Base-by-base conservation (phyloP, 2,329 filamentous ascomycete genomes). In the Colletotrichum plurivorum region DNA sequence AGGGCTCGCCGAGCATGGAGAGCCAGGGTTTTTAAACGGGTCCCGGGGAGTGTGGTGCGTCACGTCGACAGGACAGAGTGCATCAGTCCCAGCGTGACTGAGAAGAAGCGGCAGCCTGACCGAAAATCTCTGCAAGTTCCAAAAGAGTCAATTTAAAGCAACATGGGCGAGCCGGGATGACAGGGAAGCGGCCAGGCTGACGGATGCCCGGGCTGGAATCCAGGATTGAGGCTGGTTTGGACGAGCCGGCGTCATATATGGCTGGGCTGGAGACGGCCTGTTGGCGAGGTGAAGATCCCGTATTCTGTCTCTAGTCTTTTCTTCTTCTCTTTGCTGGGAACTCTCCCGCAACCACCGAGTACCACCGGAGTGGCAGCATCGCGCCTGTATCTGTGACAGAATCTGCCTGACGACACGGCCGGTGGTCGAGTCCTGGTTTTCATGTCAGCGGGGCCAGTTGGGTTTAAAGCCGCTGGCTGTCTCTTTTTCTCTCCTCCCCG, bases 111-210 rank as follows among this genome's bases (percentile, higher is more conserved):
- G 39, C 7, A 55, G 54, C 46, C 61, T 31, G 48, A 13, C 12
- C 43, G 48, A 27, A 69, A 67, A 62, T 62, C 56, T 69, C 46
- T 52, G 62, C 67, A 57, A 25, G 16, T 22, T 49, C 39, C 55
- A 46, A 67, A 41, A 56, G 48, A 41, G 67, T 56, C 67, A 69
- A 67, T 62, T 57, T 69, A 62, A 63, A 62, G 56, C 67, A 62
- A 43, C 63, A 67, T 62, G 67, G 66, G 56, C 45, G 49, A 54
- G 49, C 27, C 41, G 22, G 54, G 16, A 55, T 54, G 46, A 66
- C 62, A 66, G 62, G 66, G 64, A 53, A 43, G 22, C 22, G 46
- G 61, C 41, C 61, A 59, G 66, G 54, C 62, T 69, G 61, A 55
- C 10, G 31, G 27, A 15, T n/a, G 31, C 36, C 55, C 41, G 55